Base-by-base conservation (phyloP, 345 rosid species). In the Odontarrhena argentea region DNA sequence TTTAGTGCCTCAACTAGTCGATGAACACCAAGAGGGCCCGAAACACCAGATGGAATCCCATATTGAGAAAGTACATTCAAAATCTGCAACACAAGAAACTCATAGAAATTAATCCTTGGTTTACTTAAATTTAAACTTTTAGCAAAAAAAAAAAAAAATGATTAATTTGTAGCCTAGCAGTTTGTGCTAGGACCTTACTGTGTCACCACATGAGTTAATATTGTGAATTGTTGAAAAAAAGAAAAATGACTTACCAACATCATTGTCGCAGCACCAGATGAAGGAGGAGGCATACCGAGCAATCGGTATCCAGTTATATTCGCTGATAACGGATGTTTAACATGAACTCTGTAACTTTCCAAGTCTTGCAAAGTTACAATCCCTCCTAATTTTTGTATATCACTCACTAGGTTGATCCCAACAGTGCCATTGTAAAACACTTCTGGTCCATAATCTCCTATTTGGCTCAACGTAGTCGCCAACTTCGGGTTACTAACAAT, bases 221-320 rank as follows among this genome's bases (percentile, higher is more conserved):
- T 18, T 18, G 22, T 18, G 22, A 18, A 18, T 18, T 18, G 22
- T 18, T 18, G 22, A 18, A 18, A 18, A 18, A 18, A 18, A 18
- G 22, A 18, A 18, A 18, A 18, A 18, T 0, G 15, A 63, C 76
- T 80, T 76, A 83, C 88, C 28, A 87, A 83, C 15, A 68, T 65
- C 86, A 85, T 77, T 30, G 86, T 73, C 22, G 81, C 74, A 4
- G 82, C 86, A 3, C 91, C 88, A 0, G 85, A 73, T 32, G 88
- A 82, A 53, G 92, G 88, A 14, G 88, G 87, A 24, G 86, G 88
- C 87, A 82, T 84, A 40, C 83, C 67, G 1, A 83, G 68, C 10
- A 87, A 12, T 60, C 66, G 34, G 6, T 73, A 75, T 55, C 84
- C 87, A 8, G 75, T 58, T 67, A 83, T 15, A 1, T 78, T 44